Evolutionary conservation across 2,329 filamentous ascomycete genomes (phyloP).

Genomic region (Epichloe elymi): DNA sequence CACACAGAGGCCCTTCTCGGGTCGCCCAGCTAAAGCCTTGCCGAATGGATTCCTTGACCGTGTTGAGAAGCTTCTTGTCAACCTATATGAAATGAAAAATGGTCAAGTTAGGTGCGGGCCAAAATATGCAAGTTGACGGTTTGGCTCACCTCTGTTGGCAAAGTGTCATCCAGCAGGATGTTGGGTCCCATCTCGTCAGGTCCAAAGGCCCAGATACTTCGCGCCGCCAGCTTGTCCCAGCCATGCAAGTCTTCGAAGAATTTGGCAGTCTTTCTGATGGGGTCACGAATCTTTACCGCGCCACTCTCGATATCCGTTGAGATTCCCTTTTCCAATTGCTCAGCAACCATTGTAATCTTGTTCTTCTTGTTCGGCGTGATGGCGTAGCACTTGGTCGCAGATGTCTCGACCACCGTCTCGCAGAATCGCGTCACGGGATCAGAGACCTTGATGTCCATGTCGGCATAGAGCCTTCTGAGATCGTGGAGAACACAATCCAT

Average conservation of each 20-base stretch:
- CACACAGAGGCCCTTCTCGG: conserved; percentile 86
- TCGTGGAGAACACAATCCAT: conserved; percentile 99
- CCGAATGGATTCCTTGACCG: conserved; percentile 80
- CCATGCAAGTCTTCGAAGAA: conserved; percentile 97
- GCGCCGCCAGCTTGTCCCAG: conserved; percentile 86
- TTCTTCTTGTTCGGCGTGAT: conserved; percentile 99
- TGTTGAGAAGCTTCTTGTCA: conserved; percentile 78
- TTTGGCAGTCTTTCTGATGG: conserved; percentile 82
- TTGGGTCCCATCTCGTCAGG: conserved; percentile 92
- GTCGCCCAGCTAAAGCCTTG: conserved; percentile 97
- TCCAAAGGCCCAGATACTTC: conserved; percentile 97
- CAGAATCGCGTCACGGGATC: conserved; percentile 96
- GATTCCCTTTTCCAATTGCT: conserved; percentile 89
- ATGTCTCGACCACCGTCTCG: conserved; percentile 95
- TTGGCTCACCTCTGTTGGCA: conserved; percentile 62
- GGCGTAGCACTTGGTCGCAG: conserved; percentile 94
- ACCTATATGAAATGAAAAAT: conserved; percentile 35
- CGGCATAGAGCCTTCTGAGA: conserved; percentile 80
- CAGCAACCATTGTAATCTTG: conserved; percentile 96
- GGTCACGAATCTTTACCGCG: conserved; percentile 81
- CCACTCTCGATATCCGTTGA: conserved; percentile 89
- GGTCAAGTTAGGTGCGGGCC: background rate
- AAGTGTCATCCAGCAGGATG: conserved; percentile 90
- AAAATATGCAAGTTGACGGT: background rate
- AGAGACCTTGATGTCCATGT: conserved; percentile 99